Evolutionary conservation across 148 eudicot species (phyloP), one percentile per base, ranked within the genome.

Genomic region (Limonium bicolor): DNA sequence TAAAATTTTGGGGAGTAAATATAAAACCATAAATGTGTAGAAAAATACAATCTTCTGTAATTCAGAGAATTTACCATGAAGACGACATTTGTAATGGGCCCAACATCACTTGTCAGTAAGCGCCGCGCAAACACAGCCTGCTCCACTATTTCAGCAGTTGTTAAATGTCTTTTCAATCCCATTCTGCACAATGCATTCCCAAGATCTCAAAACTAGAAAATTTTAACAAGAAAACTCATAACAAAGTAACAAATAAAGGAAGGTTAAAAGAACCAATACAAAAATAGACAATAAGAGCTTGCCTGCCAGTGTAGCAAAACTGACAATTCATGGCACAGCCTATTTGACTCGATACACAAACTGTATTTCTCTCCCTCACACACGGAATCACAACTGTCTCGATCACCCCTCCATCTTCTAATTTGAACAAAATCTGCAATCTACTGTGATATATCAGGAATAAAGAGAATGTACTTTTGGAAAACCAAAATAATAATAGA

Each of bases 271-370:
- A 8, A 13, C 42, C 42, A 38, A 38, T 16, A 9, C 18, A 3
- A n/a, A 13, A 2, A 12, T 12, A 7, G 18, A 13, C 42, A 13
- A 9, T 20, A 8, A 38, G 17, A 16, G 54, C 82, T 64, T 80
- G 55, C 95, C 95, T 90, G 50, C 95, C 95, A 13, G 97, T 90
- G 82, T 66, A 90, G 77, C 97, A 90, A 66, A 90, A 90, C 63
- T 90, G 95, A 61, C 97, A 90, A 65, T 90, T 90, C 97, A 90
- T 80, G 27, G 82, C 97, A 61, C 97, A 90, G 8, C 95, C 95
- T 55, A 90, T 95, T 78, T 90, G 97, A 69, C 93, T 90, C 12
- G 97, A 88, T 60, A 90, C 93, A 65, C 97, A 90, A 10, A 90
- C 86, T 34, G 94, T 88, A 48, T 53, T 88, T 48, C 97, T 67